Percentiles rank a stretch among this genome's conserved stretches.
phyloP scores from a whole-genome alignment of 2,329 filamentous ascomycete species.

The Neoarthrinium moseri region DNA sequence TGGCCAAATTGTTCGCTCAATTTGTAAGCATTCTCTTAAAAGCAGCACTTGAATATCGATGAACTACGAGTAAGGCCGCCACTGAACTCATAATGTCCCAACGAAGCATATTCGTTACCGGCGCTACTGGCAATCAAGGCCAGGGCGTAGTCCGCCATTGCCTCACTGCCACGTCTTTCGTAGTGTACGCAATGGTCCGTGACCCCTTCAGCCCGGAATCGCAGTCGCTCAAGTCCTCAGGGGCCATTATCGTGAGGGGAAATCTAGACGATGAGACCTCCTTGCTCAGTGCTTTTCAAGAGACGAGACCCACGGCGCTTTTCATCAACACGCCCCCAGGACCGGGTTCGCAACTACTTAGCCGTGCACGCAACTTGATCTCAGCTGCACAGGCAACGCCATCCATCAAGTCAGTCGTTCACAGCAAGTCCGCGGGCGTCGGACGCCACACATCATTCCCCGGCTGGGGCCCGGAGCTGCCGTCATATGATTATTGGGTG shows the following conservation, averaged over 20 bases:
- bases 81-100: background rate
- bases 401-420: background rate
- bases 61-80: background rate
- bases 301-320: background rate
- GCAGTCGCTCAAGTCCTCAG: background rate
- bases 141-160: constrained; percentile 5
- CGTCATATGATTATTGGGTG: constrained; percentile 6
- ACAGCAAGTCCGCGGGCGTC: background rate
- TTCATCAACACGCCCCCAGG: constrained; percentile 6
- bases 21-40: too few species aligned
- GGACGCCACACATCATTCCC: background rate
- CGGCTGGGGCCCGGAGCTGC: background rate
- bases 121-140: constrained; percentile 8
- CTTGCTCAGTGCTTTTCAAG: background rate
- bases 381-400: background rate
- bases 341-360: background rate
- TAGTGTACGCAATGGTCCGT: constrained; percentile 5
- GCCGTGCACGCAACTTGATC: background rate
- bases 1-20: too few species aligned
- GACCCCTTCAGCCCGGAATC: background rate
- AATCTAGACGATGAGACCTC: constrained; percentile 8
- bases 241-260: constrained; percentile 4
- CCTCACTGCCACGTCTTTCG: background rate
- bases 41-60: background rate
- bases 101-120: constrained; percentile 3